Conservation (phyloP, 306 rosid genomes). For the Cucumis cinereus region DNA sequence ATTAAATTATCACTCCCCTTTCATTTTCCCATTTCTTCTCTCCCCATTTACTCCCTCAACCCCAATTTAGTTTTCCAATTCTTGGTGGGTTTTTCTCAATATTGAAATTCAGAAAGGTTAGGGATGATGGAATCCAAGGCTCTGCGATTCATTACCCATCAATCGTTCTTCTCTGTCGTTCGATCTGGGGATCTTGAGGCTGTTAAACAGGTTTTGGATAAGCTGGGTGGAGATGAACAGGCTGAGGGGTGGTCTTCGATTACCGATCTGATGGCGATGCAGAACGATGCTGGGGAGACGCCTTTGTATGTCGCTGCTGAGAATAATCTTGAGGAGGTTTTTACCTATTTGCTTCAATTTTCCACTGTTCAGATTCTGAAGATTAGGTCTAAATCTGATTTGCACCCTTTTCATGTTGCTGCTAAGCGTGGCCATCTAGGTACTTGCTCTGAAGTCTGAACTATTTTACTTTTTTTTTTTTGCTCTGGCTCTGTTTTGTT, state of each 20-base stretch:
- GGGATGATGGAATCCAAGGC: conserved; percentile 52
- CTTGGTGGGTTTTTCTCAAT: neutral
- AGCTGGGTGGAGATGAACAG: conserved; percentile 35
- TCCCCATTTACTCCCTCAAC: neutral
- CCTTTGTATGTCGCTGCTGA: conserved; percentile 64
- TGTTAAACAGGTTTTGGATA: conserved; percentile 30
- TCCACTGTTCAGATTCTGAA: conserved; percentile 37
- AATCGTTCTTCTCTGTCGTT: conserved; percentile 58
- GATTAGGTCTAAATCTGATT: conserved; percentile 80
- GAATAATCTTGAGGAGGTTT: conserved; percentile 40
- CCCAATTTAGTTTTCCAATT: neutral
- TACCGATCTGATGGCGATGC: conserved; percentile 61
- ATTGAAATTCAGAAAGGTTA: neutral
- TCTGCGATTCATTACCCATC: conserved; percentile 56
- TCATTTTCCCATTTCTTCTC: neutral
- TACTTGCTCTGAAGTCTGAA: conserved; percentile 10
- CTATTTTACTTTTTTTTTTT: neutral
- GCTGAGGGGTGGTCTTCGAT: conserved; percentile 31
- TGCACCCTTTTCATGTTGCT: conserved; percentile 77
- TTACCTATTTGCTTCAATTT: conserved; percentile 42
- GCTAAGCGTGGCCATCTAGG: conserved; percentile 83
- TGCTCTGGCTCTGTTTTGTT: neutral
- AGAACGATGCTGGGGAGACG: conserved; percentile 73
- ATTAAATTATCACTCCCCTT: neutral
- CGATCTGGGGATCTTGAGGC: conserved; percentile 67